Evolutionary conservation across 306 rosid genomes (phyloP), one percentile per base, ranked within the genome.

Genomic region (Clitoria ternatea): DNA sequence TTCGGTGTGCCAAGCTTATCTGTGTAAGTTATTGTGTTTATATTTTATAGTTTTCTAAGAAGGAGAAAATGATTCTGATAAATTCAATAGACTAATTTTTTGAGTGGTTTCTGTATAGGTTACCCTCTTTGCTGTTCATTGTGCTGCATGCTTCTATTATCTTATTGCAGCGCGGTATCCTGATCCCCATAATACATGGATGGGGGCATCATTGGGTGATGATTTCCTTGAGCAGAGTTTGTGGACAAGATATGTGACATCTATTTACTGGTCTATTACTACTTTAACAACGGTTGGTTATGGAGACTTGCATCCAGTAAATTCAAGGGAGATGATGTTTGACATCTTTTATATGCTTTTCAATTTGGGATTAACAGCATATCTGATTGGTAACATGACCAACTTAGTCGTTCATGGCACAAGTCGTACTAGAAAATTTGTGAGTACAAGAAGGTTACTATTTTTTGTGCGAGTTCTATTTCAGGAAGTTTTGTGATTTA

Each of bases 381-480:
- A 91, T 71, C 88, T 95, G 81, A 95, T 95, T 43, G 99, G 99
- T 78, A 95, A 95, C 27, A 95, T 95, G 97, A 95, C 97, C 76
- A 91, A 95, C 80, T 86, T 95, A 76, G 90, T 95, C 52, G 99
- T 95, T 75, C 95, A 95, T 9, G 96, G 90, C 69, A 95, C 96
- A 44, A 87, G 99, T 74, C 77, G 96, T 44, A 95, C 97, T 7
- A 82, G 97, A 77, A 78, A 70, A 80, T 95, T 91, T 69, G 99
- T 91, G 61, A 94, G 99, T 82, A 35, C 55, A 1, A 53, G 3
- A 5, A 0, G 1, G 20, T 5, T 30, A 2, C n/a, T 8, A 7
- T 44, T 61, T 8, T 11, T 1, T 37, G 19, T 35, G n/a, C 17
- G n/a, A 63, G 52, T 60, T 48, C 14, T 0, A 12, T 24, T 61